These are phyloP conservation scores for Curvularia verruculosa DNA, from an alignment of 2,329 filamentous ascomycete species.

Conservation along the genomic window DNA sequence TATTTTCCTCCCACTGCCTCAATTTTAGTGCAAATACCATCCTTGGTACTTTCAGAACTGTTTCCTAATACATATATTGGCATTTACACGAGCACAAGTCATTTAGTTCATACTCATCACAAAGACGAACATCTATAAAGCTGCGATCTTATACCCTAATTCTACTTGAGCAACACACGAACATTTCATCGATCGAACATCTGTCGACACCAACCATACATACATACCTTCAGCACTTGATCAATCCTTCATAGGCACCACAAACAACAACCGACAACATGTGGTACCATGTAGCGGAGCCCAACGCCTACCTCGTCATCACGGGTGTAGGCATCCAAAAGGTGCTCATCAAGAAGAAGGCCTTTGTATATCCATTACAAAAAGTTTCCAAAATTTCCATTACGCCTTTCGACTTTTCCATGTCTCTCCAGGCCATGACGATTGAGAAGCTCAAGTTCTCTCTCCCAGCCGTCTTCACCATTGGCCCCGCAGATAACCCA, in stretches of 20 bases:
- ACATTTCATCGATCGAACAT: background rate
- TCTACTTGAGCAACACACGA: background rate
- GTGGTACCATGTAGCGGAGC: conserved; percentile 71
- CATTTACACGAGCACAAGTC: background rate
- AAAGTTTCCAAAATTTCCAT: conserved; percentile 59
- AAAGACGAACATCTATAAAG: background rate
- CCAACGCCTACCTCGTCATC: conserved; percentile 85
- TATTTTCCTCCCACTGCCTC: background rate
- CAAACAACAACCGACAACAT: conserved; percentile 17
- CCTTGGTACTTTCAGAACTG: background rate
- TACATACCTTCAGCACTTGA: background rate
- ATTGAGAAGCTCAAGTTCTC: conserved; percentile 84
- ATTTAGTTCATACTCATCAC: background rate
- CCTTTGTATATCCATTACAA: conserved; percentile 48
- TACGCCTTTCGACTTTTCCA: conserved; percentile 80
- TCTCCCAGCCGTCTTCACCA: conserved; percentile 83
- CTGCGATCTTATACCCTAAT: background rate
- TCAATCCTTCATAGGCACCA: background rate
- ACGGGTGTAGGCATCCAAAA: conserved; percentile 78
- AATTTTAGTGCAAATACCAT: conserved; percentile 4
- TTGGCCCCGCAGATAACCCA: conserved; percentile 75
- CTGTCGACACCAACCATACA: background rate
- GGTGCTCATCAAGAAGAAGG: conserved; percentile 78
- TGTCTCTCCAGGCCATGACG: conserved; percentile 87
- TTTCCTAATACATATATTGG: background rate